These are phyloP conservation scores for Halteria grandinella DNA, from an alignment of 73 alveolate species.

Conservation along the genomic window DNA sequence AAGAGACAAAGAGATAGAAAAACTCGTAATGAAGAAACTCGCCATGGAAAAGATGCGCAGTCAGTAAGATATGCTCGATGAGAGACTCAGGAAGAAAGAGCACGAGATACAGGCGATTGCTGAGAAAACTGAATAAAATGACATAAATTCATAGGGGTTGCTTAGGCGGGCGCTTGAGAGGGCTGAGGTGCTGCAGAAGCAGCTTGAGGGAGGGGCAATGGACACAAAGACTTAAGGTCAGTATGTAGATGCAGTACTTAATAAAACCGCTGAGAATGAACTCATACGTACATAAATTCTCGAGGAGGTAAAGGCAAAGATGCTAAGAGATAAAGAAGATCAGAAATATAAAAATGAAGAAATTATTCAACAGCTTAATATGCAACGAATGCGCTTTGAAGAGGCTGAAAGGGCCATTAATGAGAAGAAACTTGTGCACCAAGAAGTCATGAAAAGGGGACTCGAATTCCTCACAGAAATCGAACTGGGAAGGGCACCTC, in stretches of 20 bases:
- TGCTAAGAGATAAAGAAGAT: conserved; percentile 64
- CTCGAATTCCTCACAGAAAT: conserved; percentile 71
- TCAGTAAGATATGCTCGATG: conserved; percentile 51
- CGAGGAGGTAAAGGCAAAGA: conserved; percentile 74
- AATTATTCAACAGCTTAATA: conserved; percentile 59
- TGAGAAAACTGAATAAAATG: conserved; percentile 63
- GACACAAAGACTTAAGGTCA: conserved; percentile 53
- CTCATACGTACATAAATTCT: conserved; percentile 55
- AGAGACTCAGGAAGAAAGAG: conserved; percentile 40
- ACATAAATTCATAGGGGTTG: conserved; percentile 53
- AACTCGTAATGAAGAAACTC: conserved; percentile 69
- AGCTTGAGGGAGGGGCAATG: conserved; percentile 62
- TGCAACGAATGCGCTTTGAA: conserved; percentile 58
- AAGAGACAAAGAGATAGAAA: conserved; percentile 72
- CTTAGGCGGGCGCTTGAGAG: conserved; percentile 68
- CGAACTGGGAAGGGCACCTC: conserved; percentile 85
- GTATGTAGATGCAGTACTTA: conserved; percentile 64
- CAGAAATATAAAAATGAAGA: conserved; percentile 67
- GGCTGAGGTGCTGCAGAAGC: conserved; percentile 59
- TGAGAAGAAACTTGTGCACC: conserved; percentile 70
- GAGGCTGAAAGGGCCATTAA: conserved; percentile 64
- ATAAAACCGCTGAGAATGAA: conserved; percentile 63
- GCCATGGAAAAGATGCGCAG: conserved; percentile 65
- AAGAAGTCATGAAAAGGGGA: conserved; percentile 72
- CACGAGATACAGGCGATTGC: conserved; percentile 64